phyloP scores from a whole-genome alignment of 805 yeast genomes.

The Starmerella potacharoeniae region DNA sequence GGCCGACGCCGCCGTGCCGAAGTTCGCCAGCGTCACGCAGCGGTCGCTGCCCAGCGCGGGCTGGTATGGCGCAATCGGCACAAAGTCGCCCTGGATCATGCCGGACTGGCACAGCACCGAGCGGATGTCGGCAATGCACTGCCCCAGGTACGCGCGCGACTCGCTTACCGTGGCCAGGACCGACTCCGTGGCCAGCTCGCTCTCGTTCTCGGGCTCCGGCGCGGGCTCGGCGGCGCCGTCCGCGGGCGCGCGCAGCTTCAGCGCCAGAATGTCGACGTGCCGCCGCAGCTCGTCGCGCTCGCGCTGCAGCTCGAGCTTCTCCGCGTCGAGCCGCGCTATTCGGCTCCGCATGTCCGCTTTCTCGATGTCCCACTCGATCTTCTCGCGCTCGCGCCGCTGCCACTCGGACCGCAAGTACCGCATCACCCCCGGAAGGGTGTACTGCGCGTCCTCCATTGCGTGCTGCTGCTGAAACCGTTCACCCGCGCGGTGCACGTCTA shows the following conservation, averaged over 20 bases:
- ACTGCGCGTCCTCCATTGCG: conserved; percentile 23
- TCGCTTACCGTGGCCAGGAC: conserved; percentile 9
- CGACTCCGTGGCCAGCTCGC: conserved; percentile 2
- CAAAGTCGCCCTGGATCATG: conserved; percentile 7
- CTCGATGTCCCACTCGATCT: conserved; percentile 51
- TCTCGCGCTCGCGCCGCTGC: conserved; percentile 48
- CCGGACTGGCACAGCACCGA: conserved; percentile 16
- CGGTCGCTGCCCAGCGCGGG: background rate
- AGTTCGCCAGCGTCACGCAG: conserved; percentile 17
- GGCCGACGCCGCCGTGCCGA: conserved; percentile 15
- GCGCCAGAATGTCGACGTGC: conserved; percentile 12
- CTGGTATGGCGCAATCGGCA: conserved; percentile 6
- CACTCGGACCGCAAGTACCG: conserved; percentile 52
- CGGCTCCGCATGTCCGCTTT: conserved; percentile 46
- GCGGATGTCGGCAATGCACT: conserved; percentile 30
- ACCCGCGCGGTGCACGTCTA: background rate
- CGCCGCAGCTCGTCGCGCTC: conserved; percentile 13
- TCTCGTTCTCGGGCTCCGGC: conserved; percentile 15
- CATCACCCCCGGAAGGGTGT: conserved; percentile 44
- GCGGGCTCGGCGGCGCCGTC: background rate
- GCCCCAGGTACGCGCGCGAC: conserved; percentile 24
- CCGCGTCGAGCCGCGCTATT: conserved; percentile 44
- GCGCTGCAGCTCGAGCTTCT: conserved; percentile 34
- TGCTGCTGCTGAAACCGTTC: background rate
- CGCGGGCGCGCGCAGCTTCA: background rate